Base-by-base conservation (phyloP, 768 basidiomycete genomes). In the Mycena rebaudengoi region DNA sequence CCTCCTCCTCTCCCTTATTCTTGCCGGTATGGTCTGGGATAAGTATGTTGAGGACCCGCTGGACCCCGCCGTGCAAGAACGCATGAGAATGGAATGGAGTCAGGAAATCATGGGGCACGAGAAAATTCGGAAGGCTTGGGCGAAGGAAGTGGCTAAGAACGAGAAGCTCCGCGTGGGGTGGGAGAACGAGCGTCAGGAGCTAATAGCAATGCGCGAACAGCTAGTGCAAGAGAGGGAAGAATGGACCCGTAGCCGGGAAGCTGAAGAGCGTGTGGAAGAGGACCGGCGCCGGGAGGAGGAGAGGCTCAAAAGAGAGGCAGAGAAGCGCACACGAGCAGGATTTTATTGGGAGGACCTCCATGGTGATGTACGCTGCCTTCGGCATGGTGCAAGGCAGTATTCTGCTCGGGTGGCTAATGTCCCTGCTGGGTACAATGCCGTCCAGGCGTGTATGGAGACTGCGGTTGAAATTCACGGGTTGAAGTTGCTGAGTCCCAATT, bases 321-420 rank as follows among this genome's bases (percentile, higher is more conserved):
- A 73, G 1, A 72, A 73, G 32, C 73, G 70, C 6, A 18, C 29
- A 20, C 62, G 39, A 12, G 68, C 72, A 12, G 25, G 55, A 26
- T 52, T 78, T 52, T 53, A 5, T 45, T 60, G 58, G 58, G 48
- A 20, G 2, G 58, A 37, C 1, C 44, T 70, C 33, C 56, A 66
- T 18, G 33, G 58, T 4, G 72, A 72, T 25, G 49, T 64, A 21
- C 23, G 20, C 8, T 78, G 76, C 62, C 69, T 57, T n/a, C 69
- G 70, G 0, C 74, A 71, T n/a, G 73, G 65, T 2, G 74, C 73
- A 20, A 62, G 71, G 41, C 70, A 73, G 64, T 78, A 78, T 16
- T 69, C 70, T 16, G 76, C 76, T 0, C 48, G 64, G 14, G 55
- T 78, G 0, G 62, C 66, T 54, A 78, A 78, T 37, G 51, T 75